Conservation (phyloP, 208 protist species). For the Trypanosoma grayi region DNA sequence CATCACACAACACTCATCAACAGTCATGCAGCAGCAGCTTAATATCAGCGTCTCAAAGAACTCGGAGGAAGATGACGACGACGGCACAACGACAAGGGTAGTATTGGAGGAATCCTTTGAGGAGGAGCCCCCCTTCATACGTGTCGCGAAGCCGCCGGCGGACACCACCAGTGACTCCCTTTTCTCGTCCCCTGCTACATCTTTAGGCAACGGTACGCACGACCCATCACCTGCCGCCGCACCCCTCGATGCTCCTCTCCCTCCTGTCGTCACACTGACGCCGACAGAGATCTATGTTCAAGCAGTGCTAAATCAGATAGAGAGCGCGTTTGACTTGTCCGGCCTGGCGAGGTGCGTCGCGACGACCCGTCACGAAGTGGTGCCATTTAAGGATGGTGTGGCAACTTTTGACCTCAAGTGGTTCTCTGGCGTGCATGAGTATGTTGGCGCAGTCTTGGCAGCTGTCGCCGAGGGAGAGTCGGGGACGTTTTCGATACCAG, state of each 20-base stretch:
- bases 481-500: not conserved
- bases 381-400: slow-evolving; percentile 16
- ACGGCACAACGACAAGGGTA: not conserved
- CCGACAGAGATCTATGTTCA: slow-evolving; percentile 9
- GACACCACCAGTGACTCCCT: not conserved
- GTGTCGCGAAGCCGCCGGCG: not conserved
- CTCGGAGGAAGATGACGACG: not conserved
- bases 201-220: not conserved
- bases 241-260: not conserved
- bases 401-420: slow-evolving; percentile 11
- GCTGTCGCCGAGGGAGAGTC: not conserved
- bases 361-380: not conserved
- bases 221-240: not conserved
- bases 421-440: slow-evolving; percentile 7
- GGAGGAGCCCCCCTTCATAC: not conserved
- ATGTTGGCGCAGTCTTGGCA: not conserved
- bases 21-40: not conserved
- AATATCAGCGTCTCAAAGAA: too few relatives aligned
- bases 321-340: not conserved
- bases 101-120: not conserved
- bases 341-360: not conserved
- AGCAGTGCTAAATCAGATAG: not conserved
- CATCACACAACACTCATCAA: not conserved
- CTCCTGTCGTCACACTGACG: not conserved
- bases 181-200: not conserved